Percentiles rank a stretch among this genome's conserved stretches.
Conservation (phyloP, 805 yeast genomes). For the Clavispora vitiphila region DNA sequence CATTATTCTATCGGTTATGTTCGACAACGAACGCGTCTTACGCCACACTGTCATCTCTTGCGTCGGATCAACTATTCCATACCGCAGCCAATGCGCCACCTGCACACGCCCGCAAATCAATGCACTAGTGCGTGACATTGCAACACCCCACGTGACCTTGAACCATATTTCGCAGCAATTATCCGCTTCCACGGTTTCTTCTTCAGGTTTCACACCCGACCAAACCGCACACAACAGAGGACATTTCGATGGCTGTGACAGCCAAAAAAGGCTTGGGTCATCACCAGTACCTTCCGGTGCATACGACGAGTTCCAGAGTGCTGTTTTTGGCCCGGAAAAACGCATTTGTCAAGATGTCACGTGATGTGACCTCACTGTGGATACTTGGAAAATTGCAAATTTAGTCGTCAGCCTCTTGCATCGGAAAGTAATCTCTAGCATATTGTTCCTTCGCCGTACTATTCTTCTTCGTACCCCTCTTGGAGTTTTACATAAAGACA, state of each 20-base stretch:
- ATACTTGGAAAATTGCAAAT: constrained; percentile 1
- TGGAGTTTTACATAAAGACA: not conserved
- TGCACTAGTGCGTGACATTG: constrained; percentile 9
- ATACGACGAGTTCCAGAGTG: too few relatives aligned
- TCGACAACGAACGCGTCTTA: too few relatives aligned
- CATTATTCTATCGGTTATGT: too few relatives aligned
- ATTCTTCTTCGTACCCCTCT: not conserved
- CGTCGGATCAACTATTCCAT: too few relatives aligned
- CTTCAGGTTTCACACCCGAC: not conserved
- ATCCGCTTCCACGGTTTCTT: not conserved
- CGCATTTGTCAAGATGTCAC: too few relatives aligned
- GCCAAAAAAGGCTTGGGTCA: too few relatives aligned
- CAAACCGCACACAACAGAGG: not conserved
- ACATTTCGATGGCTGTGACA: too few relatives aligned
- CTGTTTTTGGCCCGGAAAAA: too few relatives aligned
- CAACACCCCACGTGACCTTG: constrained; percentile 25
- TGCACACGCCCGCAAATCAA: not conserved
- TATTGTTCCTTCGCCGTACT: not conserved
- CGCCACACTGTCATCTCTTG: too few relatives aligned
- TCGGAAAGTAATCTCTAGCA: not conserved
- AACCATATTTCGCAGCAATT: constrained; percentile 16
- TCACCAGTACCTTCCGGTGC: too few relatives aligned
- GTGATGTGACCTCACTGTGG: constrained; percentile 24
- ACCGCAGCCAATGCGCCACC: not conserved
- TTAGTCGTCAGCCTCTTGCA: too few relatives aligned